Base-by-base conservation (phyloP, 306 rosid genomes). In the Pyrus bretschneideri region DNA sequence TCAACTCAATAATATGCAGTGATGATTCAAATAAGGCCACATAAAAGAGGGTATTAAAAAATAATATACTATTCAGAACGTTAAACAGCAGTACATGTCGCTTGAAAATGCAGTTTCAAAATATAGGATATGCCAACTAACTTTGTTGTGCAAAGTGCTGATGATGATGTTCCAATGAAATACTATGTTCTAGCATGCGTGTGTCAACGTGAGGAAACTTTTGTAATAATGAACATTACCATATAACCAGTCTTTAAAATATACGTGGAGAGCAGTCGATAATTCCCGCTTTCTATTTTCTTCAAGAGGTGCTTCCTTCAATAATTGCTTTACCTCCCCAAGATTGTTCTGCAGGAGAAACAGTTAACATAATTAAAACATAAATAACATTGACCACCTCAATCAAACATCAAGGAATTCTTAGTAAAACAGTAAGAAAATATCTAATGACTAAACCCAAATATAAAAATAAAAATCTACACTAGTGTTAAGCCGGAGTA, bases 211-310 rank as follows among this genome's bases (percentile, higher is more conserved):
- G 46, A 77, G 70, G 18, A 49, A 68, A 76, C 44, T 35, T 59
- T 33, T 42, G 66, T 15, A 60, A 78, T 44, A 69, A 71, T 46
- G 30, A 71, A 7, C 70, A 67, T 82, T 90, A 92, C 98, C 97
- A 68, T 96, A 93, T 86, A 96, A 84, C 98, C 99, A 96, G 79
- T 96, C 99, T 85, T 85, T 96, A 84, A 96, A 96, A 85, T 89
- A 88, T 70, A 88, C 88, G 74, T 96, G 99, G 61, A 96, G 93
- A 2, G 99, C 99, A 45, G 89, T 83, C 63, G 98, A 92, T 81
- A 96, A 81, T 77, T 96, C 99, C 31, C 93, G 90, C 79, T 86
- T 93, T 40, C 93, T 95, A 67, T 74, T 91, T 61, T 96, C 99
- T 84, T 96, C 98, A 38, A 96, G 92, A 21, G 98, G 86, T 57